Evolutionary conservation across 1,139 yeast species (phyloP), one percentile per base, ranked within the genome.

Genomic region (Lodderomyces parapsilosis): DNA sequence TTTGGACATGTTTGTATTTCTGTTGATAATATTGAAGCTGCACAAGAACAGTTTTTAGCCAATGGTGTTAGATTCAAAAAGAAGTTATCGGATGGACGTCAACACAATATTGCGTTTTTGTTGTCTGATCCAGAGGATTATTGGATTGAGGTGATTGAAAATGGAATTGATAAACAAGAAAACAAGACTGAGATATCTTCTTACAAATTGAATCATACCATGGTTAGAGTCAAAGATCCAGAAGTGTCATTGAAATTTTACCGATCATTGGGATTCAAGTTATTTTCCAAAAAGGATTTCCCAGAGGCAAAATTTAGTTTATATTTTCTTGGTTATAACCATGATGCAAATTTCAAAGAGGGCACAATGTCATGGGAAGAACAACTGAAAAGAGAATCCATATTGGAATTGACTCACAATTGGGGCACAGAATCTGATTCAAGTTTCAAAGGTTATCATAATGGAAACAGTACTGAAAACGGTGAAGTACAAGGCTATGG

Each of bases 1-100:
- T 93, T 90, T 60, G 99, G 99, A 17, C 99, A 93, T 65, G 81
- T 90, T 47, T 88, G 96, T 66, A 68, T 91, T 53, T 74, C 96
- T 1, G 96, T 91, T 14, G 89, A 89, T 56, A 84, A 91, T 66
- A 78, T 93, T 50, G 80, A 67, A 43, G 78, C 63, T 14, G 70
- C 82, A 8, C 89, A 93, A 63, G 66, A 68, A 39, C 62, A 69
- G 14, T 71, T 91, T 44, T 71, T 81, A 47, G 71, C 67, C 31
- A 68, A 71, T 38, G 86, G 83, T 4, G 97, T 86, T 43, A 62
- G 66, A 43, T 93, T 93, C 71, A 81, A 90, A 66, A 93, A 93
- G 75, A 86, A 76, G 58, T 71, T 90, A 55, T 62, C 78, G 37
- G 98, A 93, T 58, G 99, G 99, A 20, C 82, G 96, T 66, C 96